phyloP scores from a whole-genome alignment of 345 rosid genomes.

The Reutealis trisperma region DNA sequence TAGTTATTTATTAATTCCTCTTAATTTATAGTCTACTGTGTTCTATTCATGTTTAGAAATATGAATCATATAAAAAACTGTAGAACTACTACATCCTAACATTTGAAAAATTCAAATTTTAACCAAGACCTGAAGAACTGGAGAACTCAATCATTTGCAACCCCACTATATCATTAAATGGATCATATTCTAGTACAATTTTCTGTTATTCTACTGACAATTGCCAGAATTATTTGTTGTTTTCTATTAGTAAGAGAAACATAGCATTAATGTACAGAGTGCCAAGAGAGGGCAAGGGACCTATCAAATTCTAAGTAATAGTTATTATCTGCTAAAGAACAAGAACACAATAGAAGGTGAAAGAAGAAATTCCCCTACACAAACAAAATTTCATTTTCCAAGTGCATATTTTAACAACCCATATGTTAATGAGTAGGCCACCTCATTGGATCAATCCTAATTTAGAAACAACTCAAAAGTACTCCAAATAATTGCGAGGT shows the following conservation, averaged over 20 bases:
- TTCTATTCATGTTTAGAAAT: neutral
- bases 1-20: neutral
- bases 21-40: neutral
- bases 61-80: neutral
- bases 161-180: neutral
- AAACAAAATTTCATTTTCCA: neutral
- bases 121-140: neutral
- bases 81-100: neutral
- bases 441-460: neutral
- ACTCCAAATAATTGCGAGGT: neutral
- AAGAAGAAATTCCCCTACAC: neutral
- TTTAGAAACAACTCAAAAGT: neutral
- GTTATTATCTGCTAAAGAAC: neutral
- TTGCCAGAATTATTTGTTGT: neutral
- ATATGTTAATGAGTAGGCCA: neutral
- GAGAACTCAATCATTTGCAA: conserved; percentile 3
- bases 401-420: neutral
- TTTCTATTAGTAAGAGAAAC: neutral
- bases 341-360: neutral
- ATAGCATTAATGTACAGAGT: neutral
- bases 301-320: neutral
- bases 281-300: neutral
- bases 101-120: neutral
- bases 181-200: neutral
- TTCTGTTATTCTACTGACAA: neutral